Evolutionary conservation across 148 eudicot genomes (phyloP).

Genomic region (Agrostemma githago): DNA sequence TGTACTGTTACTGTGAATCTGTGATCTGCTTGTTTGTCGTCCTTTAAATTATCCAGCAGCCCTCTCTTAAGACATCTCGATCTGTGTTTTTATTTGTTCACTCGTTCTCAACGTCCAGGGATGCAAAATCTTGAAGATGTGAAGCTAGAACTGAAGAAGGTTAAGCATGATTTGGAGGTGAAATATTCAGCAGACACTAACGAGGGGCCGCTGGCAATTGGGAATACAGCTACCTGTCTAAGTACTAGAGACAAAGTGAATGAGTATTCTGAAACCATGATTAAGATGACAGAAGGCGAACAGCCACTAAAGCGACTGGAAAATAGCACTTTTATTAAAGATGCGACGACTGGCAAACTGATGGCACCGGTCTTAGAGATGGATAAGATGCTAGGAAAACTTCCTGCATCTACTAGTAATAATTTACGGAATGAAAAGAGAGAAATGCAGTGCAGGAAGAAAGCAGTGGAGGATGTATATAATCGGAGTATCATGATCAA

Average conservation of each 20-base stretch:
- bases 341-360: conserved; percentile 10
- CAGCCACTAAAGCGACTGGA: neutral
- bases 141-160: conserved; percentile 24
- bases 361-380: conserved; percentile 15
- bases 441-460: conserved; percentile 8
- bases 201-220: conserved; percentile 7
- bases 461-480: conserved; percentile 5
- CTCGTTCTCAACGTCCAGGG: conserved; percentile 10
- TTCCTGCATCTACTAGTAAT: conserved; percentile 14
- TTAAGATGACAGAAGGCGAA: too few species aligned
- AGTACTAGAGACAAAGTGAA: too few species aligned
- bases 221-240: too few species aligned
- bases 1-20: too few species aligned
- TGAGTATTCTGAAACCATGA: too few species aligned
- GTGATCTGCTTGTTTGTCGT: too few species aligned
- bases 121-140: conserved; percentile 7
- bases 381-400: conserved; percentile 9
- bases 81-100: neutral
- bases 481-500: neutral
- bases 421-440: conserved; percentile 1
- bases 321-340: conserved; percentile 21
- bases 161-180: conserved; percentile 11
- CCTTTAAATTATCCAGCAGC: too few species aligned
- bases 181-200: neutral
- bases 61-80: too few species aligned